Evolutionary conservation across 345 rosid species (phyloP), one percentile per base, ranked within the genome.

Genomic region (Boechera retrofracta): DNA sequence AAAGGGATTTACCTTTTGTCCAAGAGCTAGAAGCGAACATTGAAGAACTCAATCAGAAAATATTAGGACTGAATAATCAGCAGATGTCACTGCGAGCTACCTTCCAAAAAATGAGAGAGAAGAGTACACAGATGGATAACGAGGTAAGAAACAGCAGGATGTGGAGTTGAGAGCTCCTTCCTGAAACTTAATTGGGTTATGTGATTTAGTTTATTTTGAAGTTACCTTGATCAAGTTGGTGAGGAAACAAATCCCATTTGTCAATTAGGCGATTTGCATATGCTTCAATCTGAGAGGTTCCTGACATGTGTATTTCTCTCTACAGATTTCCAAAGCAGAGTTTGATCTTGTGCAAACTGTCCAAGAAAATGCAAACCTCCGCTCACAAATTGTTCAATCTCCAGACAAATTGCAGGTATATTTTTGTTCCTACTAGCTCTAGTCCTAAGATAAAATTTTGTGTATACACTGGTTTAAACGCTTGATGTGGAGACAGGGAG

Each of bases 331-430:
- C 11, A 86, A 84, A 80, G 91, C 94, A 4, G 96, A 93, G 82
- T 89, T 87, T 76, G 88, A 85, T 48, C 87, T 95, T 47, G 89
- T 89, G 35, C 93, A 89, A 81, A 87, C 89, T 71, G 94, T 85
- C 31, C 96, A 89, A 85, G 96, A 89, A 72, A 93, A 93, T 81
- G 94, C 91, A 61, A 86, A 82, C 66, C 82, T 93, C 32, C 86
- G 93, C 10, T 87, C 94, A 49, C 89, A 83, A 81, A 87, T 95
- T 71, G 97, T 95, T 79, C 97, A 92, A 51, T 95, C 99, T 33
- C 98, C 99, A 13, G 96, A 91, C 76, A 95, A 95, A 74, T 79
- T 91, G 79, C 96, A 88, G 99, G 99, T 92, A 54, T 28, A 24
- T 36, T 32, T 35, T 79, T 64, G 45, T 16, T 75, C 15, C 12